Evolutionary conservation across 345 rosid genomes (phyloP).

Genomic region (Crucihimalaya himalaica): DNA sequence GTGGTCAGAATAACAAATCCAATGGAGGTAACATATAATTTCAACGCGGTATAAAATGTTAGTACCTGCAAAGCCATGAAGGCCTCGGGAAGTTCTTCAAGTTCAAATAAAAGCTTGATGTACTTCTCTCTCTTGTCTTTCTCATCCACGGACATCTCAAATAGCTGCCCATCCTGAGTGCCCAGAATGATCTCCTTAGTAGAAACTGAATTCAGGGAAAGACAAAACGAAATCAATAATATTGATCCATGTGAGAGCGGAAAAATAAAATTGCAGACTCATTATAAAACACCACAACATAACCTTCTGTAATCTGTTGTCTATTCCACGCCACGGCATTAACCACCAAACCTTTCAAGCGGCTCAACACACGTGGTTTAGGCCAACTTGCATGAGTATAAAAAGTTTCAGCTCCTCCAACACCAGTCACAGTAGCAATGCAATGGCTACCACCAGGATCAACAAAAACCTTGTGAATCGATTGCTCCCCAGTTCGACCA

Average conservation of each 20-base stretch:
- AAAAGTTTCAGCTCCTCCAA: slow-evolving; percentile 85
- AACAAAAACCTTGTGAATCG: slow-evolving; percentile 85
- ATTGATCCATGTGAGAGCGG: not conserved
- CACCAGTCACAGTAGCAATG: slow-evolving; percentile 75
- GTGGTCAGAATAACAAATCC: not conserved
- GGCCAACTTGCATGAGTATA: slow-evolving; percentile 95
- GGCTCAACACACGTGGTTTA: slow-evolving; percentile 77
- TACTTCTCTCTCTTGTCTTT: slow-evolving; percentile 96
- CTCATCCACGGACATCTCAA: slow-evolving; percentile 93
- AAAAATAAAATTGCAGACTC: not conserved
- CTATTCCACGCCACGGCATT: slow-evolving; percentile 96
- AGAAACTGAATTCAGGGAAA: slow-evolving; percentile 54
- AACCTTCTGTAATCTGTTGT: slow-evolving; percentile 94
- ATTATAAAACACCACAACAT: slow-evolving; percentile 13
- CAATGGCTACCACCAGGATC: slow-evolving; percentile 99
- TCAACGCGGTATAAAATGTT: not conserved
- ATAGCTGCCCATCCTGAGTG: slow-evolving; percentile 87
- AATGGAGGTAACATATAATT: not conserved
- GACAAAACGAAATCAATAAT: slow-evolving; percentile 25
- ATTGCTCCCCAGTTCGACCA: slow-evolving; percentile 89
- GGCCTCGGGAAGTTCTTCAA: slow-evolving; percentile 89
- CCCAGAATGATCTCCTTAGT: slow-evolving; percentile 95
- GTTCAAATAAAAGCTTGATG: slow-evolving; percentile 73
- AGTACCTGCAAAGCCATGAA: slow-evolving; percentile 90
- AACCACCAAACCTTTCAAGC: slow-evolving; percentile 80